phyloP scores from a whole-genome alignment of 768 basidiomycete species.

The Gymnopilus dilepis region DNA sequence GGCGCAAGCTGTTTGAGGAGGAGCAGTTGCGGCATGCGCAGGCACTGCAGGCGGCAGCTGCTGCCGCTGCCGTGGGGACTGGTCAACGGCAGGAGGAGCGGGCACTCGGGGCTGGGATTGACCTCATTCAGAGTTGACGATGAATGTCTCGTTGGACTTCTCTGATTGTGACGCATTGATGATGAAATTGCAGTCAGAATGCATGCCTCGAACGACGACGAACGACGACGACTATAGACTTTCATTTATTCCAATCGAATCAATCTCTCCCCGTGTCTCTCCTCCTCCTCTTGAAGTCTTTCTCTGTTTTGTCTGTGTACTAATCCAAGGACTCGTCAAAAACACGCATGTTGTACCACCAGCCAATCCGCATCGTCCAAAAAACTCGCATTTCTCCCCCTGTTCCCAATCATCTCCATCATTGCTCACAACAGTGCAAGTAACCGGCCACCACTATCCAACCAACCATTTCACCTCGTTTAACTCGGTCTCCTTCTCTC shows the following conservation, averaged over 20 bases:
- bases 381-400: constrained; percentile 14
- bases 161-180: neutral
- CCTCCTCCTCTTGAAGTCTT: constrained; percentile 21
- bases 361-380: constrained; percentile 32
- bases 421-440: neutral
- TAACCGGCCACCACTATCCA: neutral
- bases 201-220: constrained; percentile 15
- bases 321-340: constrained; percentile 42
- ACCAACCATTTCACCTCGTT: neutral
- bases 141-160: neutral
- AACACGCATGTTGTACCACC: constrained; percentile 45
- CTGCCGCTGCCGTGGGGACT: constrained; percentile 17
- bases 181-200: constrained; percentile 2
- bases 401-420: neutral
- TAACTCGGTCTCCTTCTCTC: constrained; percentile 7
- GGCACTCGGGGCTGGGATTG: constrained; percentile 48
- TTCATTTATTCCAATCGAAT: constrained; percentile 9
- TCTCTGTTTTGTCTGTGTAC: constrained; percentile 39
- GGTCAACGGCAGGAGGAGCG: constrained; percentile 36
- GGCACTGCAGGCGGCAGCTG: constrained; percentile 29
- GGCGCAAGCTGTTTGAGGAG: constrained; percentile 73
- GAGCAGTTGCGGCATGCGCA: constrained; percentile 58
- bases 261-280: constrained; percentile 16
- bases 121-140: constrained; percentile 45
- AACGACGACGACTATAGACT: constrained; percentile 20